phyloP scores from a whole-genome alignment of 768 basidiomycete species.

The Krasilnikovozyma curviuscula region DNA sequence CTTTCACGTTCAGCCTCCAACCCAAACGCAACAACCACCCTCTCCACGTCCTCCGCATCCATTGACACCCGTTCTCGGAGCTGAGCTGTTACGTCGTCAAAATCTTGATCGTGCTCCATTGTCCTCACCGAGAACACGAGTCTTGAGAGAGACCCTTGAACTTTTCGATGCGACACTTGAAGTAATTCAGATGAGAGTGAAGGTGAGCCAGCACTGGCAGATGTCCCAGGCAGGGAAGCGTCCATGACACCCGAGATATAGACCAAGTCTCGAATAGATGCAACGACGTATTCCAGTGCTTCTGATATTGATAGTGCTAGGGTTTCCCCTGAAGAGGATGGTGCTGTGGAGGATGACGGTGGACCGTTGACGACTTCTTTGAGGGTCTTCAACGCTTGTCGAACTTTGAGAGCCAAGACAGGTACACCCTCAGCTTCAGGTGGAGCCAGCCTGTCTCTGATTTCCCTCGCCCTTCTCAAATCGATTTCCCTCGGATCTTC shows the following conservation, averaged over 20 bases:
- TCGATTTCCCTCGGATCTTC: neutral
- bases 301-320: neutral
- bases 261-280: neutral
- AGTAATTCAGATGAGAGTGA: neutral
- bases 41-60: constrained; percentile 9
- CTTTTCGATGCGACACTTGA: neutral
- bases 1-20: constrained; percentile 8
- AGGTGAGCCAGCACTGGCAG: neutral
- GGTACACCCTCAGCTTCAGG: constrained; percentile 9
- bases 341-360: neutral
- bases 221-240: neutral
- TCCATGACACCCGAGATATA: neutral
- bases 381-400: neutral
- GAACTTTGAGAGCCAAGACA: constrained; percentile 10
- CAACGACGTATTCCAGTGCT: neutral
- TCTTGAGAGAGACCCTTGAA: neutral
- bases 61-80: neutral
- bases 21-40: constrained; percentile 11
- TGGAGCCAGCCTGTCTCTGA: constrained; percentile 3
- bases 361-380: constrained; percentile 1
- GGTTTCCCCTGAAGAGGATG: neutral
- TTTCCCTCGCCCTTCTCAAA: neutral
- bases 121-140: neutral
- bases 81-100: neutral
- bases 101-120: neutral